These are phyloP conservation scores for Rauvolfia tetraphylla DNA, from an alignment of 257 asterid species.

Conservation along the genomic window DNA sequence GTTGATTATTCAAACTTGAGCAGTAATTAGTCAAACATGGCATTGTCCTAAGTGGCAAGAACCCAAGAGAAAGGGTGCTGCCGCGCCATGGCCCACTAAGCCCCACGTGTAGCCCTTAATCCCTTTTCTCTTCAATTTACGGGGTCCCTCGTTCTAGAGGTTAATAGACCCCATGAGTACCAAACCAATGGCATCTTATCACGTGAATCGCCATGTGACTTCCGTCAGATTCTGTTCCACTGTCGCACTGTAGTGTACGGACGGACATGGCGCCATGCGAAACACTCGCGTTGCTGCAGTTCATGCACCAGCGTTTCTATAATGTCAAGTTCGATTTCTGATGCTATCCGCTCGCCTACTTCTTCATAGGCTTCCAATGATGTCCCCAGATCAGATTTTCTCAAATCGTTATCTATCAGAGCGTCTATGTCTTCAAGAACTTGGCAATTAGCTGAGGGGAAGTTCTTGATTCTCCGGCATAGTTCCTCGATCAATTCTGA, in stretches of 20 bases:
- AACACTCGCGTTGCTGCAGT: slow-evolving; percentile 32
- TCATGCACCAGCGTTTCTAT: slow-evolving; percentile 57
- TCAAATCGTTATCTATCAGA: slow-evolving; percentile 45
- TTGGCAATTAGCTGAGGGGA: slow-evolving; percentile 53
- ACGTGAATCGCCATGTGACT: slow-evolving; percentile 66
- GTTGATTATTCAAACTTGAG: too few relatives aligned
- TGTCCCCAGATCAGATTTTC: slow-evolving; percentile 3
- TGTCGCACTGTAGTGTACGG: background rate
- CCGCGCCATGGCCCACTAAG: background rate
- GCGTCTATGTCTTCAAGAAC: slow-evolving; percentile 72
- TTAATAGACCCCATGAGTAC: background rate
- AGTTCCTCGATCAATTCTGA: slow-evolving; percentile 30
- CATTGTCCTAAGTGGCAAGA: background rate
- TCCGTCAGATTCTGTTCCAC: slow-evolving; percentile 29
- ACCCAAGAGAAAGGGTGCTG: background rate
- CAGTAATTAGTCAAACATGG: too few relatives aligned
- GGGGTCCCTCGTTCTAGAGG: background rate
- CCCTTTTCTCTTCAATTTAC: background rate
- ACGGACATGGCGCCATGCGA: background rate
- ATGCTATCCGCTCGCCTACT: slow-evolving; percentile 45
- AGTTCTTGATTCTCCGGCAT: slow-evolving; percentile 39
- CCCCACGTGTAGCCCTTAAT: background rate
- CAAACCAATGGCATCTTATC: slow-evolving; percentile 32
- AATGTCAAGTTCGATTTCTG: slow-evolving; percentile 61
- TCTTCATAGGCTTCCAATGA: slow-evolving; percentile 20